Evolutionary conservation across 306 rosid genomes (phyloP), one percentile per base, ranked within the genome.

Genomic region (Rosa rugosa): DNA sequence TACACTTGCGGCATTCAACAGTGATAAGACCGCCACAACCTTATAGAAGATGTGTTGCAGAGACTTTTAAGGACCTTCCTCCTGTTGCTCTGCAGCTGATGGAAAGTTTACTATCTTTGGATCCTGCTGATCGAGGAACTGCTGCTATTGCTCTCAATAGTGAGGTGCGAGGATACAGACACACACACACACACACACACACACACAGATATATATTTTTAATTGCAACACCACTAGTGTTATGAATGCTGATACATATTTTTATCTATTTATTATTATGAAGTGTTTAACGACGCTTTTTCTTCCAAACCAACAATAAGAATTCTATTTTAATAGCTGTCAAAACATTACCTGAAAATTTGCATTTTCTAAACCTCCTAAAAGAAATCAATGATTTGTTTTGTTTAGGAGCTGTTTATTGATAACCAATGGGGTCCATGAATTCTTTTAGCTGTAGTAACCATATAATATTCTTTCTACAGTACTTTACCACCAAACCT

Each of bases 401-500:
- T 57, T n/a, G 27, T 57, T 57, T 4, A 6, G 13, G 63, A 68
- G 8, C 51, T n/a, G 49, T 67, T 18, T 38, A 67, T 20, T 67
- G 34, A 20, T 68, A 40, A 20, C 40, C 42, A 63, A 42, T 69
- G 76, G 69, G 77, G 77, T 62, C 34, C 34, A 56, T 62, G 71
- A 81, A 67, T 65, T 75, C 56, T 27, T 4, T 56, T 82, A 45
- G 71, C 72, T 77, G 75, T 74, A 40, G 75, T 83, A 51, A 79
- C 72, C 59, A 27, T 75, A 47, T 51, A 31, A 41, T 27, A 11
- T 45, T 88, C 31, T 71, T 59, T 66, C 80, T 69, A 25, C 89
- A 95, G 99, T 95, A 87, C 87, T 95, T 95, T 78, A 81, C 90
- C n/a, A 75, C 80, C 75, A 84, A 87, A 74, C 97, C 99, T 67